Percentiles rank a stretch among this genome's conserved stretches.
Conservation (phyloP, 345 rosid genomes). For the Camelina sativa region DNA sequence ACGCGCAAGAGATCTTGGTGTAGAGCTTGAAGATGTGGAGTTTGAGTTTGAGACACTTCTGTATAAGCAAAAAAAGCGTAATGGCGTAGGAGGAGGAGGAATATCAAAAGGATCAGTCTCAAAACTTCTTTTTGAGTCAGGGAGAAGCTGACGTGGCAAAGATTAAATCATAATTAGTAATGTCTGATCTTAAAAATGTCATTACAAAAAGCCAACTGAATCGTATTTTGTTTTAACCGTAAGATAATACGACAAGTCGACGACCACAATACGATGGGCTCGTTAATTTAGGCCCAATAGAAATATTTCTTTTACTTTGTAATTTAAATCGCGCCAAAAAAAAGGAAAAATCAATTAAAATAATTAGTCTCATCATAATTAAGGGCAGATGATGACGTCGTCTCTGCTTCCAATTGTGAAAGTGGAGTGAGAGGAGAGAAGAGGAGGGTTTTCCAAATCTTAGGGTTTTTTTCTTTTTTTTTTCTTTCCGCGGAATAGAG, state of each 20-base stretch:
- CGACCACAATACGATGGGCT: background rate
- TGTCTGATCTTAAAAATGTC: too few relatives aligned
- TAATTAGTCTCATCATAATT: background rate
- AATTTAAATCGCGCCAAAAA: slow-evolving; percentile 16
- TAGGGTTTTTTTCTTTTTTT: background rate
- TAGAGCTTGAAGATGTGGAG: slow-evolving; percentile 26
- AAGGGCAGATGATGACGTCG: background rate
- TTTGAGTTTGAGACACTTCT: slow-evolving; percentile 44
- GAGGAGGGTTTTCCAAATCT: background rate
- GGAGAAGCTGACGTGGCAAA: background rate
- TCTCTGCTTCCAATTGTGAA: background rate
- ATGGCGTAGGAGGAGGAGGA: background rate
- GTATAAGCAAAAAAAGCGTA: background rate
- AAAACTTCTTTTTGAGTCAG: too few relatives aligned
- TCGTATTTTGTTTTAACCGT: too few relatives aligned
- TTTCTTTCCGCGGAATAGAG: too few relatives aligned
- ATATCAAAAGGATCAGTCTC: too few relatives aligned
- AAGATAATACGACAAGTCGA: background rate
- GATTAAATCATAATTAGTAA: too few relatives aligned
- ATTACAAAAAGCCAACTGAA: too few relatives aligned
- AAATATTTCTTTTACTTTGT: background rate
- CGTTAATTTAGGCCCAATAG: background rate
- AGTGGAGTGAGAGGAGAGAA: background rate
- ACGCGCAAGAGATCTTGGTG: slow-evolving; percentile 14
- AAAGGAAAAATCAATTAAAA: background rate